A percentile compares a stretch with the other conserved stretches of the same genome.
Conservation (phyloP, 108 stramenopile genomes). For the Cyclotella kingstonii region DNA sequence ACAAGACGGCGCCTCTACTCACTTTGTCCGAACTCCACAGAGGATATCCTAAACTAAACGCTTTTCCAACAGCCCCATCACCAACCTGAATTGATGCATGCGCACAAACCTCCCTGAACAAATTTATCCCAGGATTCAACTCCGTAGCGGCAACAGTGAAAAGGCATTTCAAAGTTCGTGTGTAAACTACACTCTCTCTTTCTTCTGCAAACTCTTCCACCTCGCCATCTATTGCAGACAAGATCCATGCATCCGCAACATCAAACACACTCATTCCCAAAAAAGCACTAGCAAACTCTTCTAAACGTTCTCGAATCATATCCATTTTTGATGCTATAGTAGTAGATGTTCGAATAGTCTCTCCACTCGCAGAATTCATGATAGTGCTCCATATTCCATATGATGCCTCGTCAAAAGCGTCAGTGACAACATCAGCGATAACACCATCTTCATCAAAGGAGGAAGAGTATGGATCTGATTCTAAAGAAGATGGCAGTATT, state of each 20-base stretch:
- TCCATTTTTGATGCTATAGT: constrained; percentile 30
- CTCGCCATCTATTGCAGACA: constrained; percentile 11
- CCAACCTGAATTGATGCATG: constrained; percentile 58
- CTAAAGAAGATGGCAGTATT: constrained; percentile 62
- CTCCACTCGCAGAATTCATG: constrained; percentile 57
- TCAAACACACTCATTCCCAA: constrained; percentile 95
- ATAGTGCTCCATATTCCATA: constrained; percentile 89
- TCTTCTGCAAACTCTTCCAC: constrained; percentile 9
- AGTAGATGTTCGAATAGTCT: constrained; percentile 24
- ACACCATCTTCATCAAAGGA: neutral
- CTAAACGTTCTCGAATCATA: constrained; percentile 62
- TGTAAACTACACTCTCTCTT: neutral
- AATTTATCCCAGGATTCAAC: constrained; percentile 48
- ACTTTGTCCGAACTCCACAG: constrained; percentile 83
- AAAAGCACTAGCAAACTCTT: constrained; percentile 92
- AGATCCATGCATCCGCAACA: constrained; percentile 90
- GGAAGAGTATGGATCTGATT: constrained; percentile 1
- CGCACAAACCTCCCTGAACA: constrained; percentile 47
- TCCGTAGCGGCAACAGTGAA: constrained; percentile 60
- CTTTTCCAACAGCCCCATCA: constrained; percentile 85
- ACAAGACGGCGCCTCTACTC: constrained; percentile 4
- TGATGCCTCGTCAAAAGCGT: constrained; percentile 84
- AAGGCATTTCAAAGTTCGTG: constrained; percentile 45
- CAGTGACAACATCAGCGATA: constrained; percentile 16
- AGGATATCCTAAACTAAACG: constrained; percentile 80